phyloP scores from a whole-genome alignment of 805 yeast genomes.

The Starmerella vaccinii region DNA sequence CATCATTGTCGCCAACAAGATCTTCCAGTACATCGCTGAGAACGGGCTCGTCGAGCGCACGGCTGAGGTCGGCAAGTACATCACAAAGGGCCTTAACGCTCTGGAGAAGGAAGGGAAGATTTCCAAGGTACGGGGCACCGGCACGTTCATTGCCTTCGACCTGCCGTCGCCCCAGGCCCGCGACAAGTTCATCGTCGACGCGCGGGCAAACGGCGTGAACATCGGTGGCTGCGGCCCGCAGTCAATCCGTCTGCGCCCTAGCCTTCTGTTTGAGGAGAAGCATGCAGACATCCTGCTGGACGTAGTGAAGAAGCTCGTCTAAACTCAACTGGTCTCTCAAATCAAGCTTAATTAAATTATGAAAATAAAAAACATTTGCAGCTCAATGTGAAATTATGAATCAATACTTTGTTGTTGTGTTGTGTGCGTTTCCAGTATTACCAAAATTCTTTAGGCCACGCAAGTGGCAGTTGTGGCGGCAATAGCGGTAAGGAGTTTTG shows the following conservation, averaged over 20 bases:
- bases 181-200: constrained; percentile 48
- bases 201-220: constrained; percentile 60
- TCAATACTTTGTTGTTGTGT: not conserved
- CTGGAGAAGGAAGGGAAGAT: constrained; percentile 46
- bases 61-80: constrained; percentile 54
- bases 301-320: constrained; percentile 34
- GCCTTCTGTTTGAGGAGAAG: constrained; percentile 64
- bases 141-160: constrained; percentile 79
- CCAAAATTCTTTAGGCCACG: not conserved
- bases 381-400: too few relatives aligned
- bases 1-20: constrained; percentile 64
- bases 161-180: constrained; percentile 45
- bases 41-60: constrained; percentile 50
- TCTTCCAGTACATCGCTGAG: constrained; percentile 53
- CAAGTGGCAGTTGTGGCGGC: not conserved
- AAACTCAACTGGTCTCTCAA: not conserved
- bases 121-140: constrained; percentile 62
- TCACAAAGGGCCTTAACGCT: constrained; percentile 45
- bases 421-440: too few relatives aligned
- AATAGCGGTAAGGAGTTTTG: not conserved
- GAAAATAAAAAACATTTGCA: too few relatives aligned
- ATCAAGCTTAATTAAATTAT: not conserved
- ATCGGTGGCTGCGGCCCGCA: constrained; percentile 77
- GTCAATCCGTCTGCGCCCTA: constrained; percentile 73
- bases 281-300: constrained; percentile 61